Conservation (phyloP, 176 grass and related monocot genomes). For the Phragmites australis region DNA sequence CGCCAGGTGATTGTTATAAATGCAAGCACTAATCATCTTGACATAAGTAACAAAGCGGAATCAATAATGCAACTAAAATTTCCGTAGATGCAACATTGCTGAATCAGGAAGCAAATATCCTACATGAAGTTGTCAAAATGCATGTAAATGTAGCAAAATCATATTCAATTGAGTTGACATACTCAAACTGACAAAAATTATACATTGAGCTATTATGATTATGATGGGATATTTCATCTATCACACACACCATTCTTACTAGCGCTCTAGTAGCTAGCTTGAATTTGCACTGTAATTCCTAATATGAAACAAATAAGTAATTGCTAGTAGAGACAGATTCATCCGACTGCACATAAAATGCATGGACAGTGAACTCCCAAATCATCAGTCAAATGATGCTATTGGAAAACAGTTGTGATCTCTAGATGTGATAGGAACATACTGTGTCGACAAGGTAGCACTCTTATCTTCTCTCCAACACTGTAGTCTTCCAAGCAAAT, state of each 20-base stretch:
- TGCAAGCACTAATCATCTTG: neutral
- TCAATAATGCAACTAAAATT: neutral
- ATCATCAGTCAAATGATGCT: constrained; percentile 21
- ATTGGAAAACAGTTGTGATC: neutral
- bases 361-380: neutral
- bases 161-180: constrained; percentile 14
- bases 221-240: neutral
- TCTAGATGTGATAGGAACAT: constrained; percentile 46
- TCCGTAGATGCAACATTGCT: neutral
- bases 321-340: neutral
- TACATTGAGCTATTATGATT: neutral
- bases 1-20: neutral
- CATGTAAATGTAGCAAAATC: constrained; percentile 4
- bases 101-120: constrained; percentile 5
- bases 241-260: neutral
- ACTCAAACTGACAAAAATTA: neutral
- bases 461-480: constrained; percentile 74
- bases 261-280: neutral
- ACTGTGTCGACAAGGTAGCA: constrained; percentile 91
- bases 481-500: constrained; percentile 96
- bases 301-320: constrained; percentile 11
- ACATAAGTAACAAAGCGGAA: neutral
- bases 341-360: constrained; percentile 4
- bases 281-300: neutral
- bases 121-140: neutral